phyloP scores from a whole-genome alignment of 257 asterid species.

The Forsythia suspensa region DNA sequence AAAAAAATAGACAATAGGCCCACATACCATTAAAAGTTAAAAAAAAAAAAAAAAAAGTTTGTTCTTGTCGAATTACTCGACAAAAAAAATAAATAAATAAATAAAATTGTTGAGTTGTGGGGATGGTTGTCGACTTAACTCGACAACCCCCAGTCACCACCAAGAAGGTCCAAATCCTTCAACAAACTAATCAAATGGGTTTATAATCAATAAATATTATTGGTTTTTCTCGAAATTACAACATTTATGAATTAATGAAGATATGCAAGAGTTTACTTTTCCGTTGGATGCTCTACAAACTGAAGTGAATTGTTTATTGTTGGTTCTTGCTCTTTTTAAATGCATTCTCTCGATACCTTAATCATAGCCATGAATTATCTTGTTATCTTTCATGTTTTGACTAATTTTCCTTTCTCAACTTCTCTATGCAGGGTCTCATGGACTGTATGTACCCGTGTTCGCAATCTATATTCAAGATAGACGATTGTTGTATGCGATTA shows the following conservation, averaged over 20 bases:
- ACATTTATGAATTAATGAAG: background rate
- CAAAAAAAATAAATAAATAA: too few relatives aligned
- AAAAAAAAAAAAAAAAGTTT: too few relatives aligned
- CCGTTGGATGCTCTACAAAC: background rate
- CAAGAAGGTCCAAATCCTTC: too few relatives aligned
- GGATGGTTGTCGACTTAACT: too few relatives aligned
- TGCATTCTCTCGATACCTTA: background rate
- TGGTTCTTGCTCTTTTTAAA: background rate
- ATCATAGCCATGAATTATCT: background rate
- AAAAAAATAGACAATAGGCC: too few relatives aligned
- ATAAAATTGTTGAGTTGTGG: too few relatives aligned
- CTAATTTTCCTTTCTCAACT: background rate
- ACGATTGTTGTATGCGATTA: background rate
- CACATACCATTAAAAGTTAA: too few relatives aligned
- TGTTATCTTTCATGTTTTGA: background rate
- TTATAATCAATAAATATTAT: background rate
- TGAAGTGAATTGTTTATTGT: background rate
- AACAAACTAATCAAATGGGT: background rate
- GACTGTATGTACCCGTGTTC: conserved; percentile 8
- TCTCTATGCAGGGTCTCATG: conserved; percentile 24
- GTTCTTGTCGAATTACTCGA: too few relatives aligned
- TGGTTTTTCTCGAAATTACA: background rate
- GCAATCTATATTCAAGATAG: conserved; percentile 6
- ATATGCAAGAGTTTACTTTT: background rate
- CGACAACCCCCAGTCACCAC: too few relatives aligned